These are phyloP conservation scores for Aspergillus pseudoterreus DNA, from an alignment of 2,329 filamentous ascomycete species.

Conservation along the genomic window DNA sequence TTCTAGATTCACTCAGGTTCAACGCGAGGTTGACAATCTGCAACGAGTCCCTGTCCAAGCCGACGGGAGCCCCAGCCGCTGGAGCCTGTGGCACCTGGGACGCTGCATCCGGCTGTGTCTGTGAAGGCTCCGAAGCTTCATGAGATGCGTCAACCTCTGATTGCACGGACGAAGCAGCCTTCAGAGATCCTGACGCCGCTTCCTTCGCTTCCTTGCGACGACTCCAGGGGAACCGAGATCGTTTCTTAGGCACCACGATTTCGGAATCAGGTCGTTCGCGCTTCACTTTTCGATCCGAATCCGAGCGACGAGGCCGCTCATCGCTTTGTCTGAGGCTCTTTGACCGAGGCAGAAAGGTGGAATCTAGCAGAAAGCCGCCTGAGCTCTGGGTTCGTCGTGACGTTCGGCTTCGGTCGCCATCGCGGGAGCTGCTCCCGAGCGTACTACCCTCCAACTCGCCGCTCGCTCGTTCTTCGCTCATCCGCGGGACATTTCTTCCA, in stretches of 20 bases:
- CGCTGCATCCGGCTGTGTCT: slow-evolving; percentile 10
- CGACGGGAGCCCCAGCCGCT: slow-evolving; percentile 20
- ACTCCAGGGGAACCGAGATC: slow-evolving; percentile 31
- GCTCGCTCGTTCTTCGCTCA: slow-evolving; percentile 26
- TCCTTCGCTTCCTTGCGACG: slow-evolving; percentile 31
- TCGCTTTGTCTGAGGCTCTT: slow-evolving; percentile 23
- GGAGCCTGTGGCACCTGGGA: slow-evolving; percentile 12
- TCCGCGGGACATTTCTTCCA: slow-evolving; percentile 17
- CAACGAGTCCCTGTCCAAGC: slow-evolving; percentile 69
- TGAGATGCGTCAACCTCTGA: slow-evolving; percentile 7
- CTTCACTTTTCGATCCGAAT: slow-evolving; percentile 37
- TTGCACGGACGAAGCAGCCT: background rate
- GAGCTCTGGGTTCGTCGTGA: slow-evolving; percentile 30
- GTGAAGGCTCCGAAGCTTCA: slow-evolving; percentile 10
- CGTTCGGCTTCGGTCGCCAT: slow-evolving; percentile 24
- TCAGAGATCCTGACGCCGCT: slow-evolving; percentile 28
- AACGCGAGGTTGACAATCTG: slow-evolving; percentile 93
- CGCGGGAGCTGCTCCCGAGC: slow-evolving; percentile 34
- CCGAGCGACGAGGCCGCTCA: slow-evolving; percentile 21
- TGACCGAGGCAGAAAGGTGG: slow-evolving; percentile 28
- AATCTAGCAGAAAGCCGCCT: slow-evolving; percentile 47
- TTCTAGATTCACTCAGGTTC: slow-evolving; percentile 73
- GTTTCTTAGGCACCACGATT: slow-evolving; percentile 30
- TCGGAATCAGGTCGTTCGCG: slow-evolving; percentile 34
- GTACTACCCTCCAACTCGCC: slow-evolving; percentile 36